Percentiles rank a stretch among this genome's conserved stretches.
phyloP scores from a whole-genome alignment of 2,329 filamentous ascomycete genomes.

The Apiospora kogelbergensis region DNA sequence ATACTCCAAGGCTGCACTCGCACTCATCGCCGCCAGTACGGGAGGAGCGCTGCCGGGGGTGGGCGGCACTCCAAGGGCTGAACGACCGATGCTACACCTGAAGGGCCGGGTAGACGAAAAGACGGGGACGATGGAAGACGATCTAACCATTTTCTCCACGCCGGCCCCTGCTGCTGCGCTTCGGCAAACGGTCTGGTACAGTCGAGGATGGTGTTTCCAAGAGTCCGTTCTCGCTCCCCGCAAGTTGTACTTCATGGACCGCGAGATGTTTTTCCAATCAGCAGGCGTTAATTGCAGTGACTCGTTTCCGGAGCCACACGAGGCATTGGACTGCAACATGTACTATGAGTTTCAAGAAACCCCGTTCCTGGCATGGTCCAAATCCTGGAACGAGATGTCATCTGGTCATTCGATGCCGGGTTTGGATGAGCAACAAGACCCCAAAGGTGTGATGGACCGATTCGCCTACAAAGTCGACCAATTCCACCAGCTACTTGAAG shows the following conservation, averaged over 20 bases:
- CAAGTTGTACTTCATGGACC: conserved; percentile 13
- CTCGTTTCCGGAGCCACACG: conserved; percentile 9
- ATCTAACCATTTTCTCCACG: conserved; percentile 6
- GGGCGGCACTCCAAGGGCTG: background rate
- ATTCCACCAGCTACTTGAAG: background rate
- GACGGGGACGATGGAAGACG: background rate
- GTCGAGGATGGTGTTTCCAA: conserved; percentile 16
- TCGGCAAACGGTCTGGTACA: conserved; percentile 9
- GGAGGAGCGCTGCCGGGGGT: conserved; percentile 7
- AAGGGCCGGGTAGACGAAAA: background rate
- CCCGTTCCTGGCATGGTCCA: background rate
- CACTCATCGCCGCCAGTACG: conserved; percentile 15
- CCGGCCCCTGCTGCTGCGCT: background rate
- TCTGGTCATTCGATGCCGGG: background rate
- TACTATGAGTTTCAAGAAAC: background rate
- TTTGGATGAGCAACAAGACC: background rate
- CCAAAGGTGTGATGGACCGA: background rate
- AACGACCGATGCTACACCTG: background rate
- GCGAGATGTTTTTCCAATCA: conserved; percentile 5
- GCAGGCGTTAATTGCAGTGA: background rate
- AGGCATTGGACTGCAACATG: background rate
- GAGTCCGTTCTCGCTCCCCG: conserved; percentile 6
- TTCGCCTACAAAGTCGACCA: background rate
- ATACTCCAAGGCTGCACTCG: conserved; percentile 7
- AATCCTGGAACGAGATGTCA: background rate